Conservation (phyloP, 2,329 filamentous ascomycete genomes). For the Rugonectria rugulosa region DNA sequence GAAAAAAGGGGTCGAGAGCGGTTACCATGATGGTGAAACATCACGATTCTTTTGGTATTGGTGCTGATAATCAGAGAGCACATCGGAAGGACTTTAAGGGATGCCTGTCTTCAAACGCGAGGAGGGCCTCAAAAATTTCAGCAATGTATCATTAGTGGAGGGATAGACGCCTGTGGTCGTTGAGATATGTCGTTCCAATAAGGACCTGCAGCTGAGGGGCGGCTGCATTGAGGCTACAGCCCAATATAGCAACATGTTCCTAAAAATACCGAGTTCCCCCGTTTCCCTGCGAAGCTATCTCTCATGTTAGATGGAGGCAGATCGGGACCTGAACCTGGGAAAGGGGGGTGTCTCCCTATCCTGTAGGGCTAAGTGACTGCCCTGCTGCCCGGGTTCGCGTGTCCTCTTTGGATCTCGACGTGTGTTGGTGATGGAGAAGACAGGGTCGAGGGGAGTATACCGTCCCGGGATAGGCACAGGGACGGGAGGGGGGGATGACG, state of each 20-base stretch:
- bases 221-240: conserved; percentile 48
- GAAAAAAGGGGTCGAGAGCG: background rate
- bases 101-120: conserved; percentile 4
- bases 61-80: conserved; percentile 6
- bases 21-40: background rate
- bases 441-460: too few species aligned
- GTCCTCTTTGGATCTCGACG: background rate
- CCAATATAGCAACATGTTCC: conserved; percentile 47
- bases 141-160: conserved; percentile 11
- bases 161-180: conserved; percentile 26
- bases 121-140: conserved; percentile 1
- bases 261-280: conserved; percentile 42
- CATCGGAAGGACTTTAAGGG: conserved; percentile 14
- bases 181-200: conserved; percentile 31
- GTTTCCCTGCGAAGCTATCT: background rate
- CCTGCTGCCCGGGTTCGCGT: background rate
- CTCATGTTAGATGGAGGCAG: conserved; percentile 1
- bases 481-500: too few species aligned
- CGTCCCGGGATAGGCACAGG: too few species aligned
- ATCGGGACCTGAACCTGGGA: background rate
- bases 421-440: too few species aligned
- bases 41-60: background rate
- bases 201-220: conserved; percentile 41
- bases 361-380: background rate
- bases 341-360: background rate